Base-by-base conservation (phyloP, 2,329 filamentous ascomycete genomes). In the Fusarium begoniae region DNA sequence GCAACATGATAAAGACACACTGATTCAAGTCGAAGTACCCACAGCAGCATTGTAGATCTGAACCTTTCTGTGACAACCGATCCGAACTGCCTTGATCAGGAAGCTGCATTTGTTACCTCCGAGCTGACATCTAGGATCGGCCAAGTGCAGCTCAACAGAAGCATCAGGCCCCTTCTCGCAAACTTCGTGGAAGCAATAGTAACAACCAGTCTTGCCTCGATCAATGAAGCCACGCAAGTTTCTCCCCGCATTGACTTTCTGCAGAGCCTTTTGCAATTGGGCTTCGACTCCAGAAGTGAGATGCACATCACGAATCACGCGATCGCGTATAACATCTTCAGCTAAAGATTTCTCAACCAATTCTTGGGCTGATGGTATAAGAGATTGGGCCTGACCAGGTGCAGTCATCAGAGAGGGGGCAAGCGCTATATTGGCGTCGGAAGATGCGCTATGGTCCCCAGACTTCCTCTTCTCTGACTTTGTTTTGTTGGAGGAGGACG, bases 201-300 rank as follows among this genome's bases (percentile, higher is more conserved):
- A 62, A 3, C 10, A 1, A 1, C 17, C 32, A 2, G 1, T 6
- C 4, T 2, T 37, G 2, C 9, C 30, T 20, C 1, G 5, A 26
- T 44, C 1, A 7, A 44, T 24, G 13, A 24, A 44, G 4, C 15
- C n/a, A 17, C 14, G n/a, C 22, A 43, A 7, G n/a, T 17, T 24
- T 15, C 8, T 24, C 41, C 8, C 41, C 4, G 0, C 22, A 5
- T 1, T 9, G 2, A 8, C 2, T 4, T 43, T 43, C 40, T 6
- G 15, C 14, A n/a, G 38, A 40, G 20, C 20, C 1, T 11, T 15
- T 44, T 44, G 41, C 1, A 44, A 17, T 6, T 44, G 41, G 10
- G 17, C 15, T 24, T 17, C 6, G n/a, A 44, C 15, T 24, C n/a
- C 41, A 1, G n/a, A 44, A 24, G 41, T 44, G 41, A 44, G 10